Evolutionary conservation across 306 rosid genomes (phyloP), one percentile per base, ranked within the genome.

Genomic region (Malus asiatica): DNA sequence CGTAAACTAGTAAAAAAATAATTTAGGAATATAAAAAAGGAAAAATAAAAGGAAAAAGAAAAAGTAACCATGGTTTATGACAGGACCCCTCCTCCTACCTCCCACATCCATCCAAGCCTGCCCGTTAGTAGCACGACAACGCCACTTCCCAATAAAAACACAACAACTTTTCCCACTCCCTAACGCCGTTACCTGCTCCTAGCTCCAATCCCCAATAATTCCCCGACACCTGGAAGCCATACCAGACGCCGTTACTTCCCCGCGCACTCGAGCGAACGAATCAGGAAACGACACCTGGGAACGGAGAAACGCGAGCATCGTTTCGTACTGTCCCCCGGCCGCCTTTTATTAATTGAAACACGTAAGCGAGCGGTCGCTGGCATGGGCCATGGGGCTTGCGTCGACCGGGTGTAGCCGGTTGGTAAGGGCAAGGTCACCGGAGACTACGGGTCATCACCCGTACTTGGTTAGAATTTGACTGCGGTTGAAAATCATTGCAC

Each of bases 101-200:
- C 78, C 59, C 12, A 13, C n/a, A 16, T 48, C 82, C 83, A 75
- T 83, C 44, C 79, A 62, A 20, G 48, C 61, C 81, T 88, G 96
- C 91, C 79, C 75, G 91, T 79, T 67, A 74, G 68, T 73, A 79
- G 84, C 84, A 82, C 82, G 96, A 88, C 96, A 90, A 78, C 25
- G 80, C 89, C 90, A 81, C 74, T 88, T 90, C 84, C 87, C 88
- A 83, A 90, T 81, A 81, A 85, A 88, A 88, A 86, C 84, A 73
- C 72, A 30, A 55, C 86, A 79, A 77, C 87, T 84, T 82, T 55
- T 63, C 77, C 72, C 73, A 85, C 80, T 14, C 8, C 27, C 25
- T 72, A 80, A 87, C 86, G 83, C 66, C 88, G 86, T 84, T 77
- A 72, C n/a, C 0, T 48, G 42, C 66, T n/a, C 25, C 4, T 8